Conservation (phyloP, 345 rosid species). For the Gossypium australe region DNA sequence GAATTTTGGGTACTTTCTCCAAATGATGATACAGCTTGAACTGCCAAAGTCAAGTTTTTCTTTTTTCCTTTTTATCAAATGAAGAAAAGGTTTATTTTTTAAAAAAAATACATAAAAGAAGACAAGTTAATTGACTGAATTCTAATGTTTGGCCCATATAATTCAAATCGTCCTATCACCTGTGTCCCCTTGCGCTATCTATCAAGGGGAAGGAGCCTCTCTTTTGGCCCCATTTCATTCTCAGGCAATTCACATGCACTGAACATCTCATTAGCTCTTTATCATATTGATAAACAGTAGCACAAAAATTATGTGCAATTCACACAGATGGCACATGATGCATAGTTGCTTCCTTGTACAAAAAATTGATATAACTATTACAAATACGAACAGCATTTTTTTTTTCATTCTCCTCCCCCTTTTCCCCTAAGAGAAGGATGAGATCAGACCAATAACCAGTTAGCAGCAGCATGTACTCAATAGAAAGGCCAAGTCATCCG, state of each 20-base stretch:
- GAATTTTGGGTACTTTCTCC: background rate
- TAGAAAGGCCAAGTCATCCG: background rate
- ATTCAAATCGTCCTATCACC: background rate
- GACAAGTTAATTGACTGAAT: background rate
- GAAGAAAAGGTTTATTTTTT: background rate
- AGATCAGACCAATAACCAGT: background rate
- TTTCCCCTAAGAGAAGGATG: background rate
- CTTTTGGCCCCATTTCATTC: background rate
- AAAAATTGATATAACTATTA: background rate
- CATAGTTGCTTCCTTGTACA: background rate
- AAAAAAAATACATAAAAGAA: background rate
- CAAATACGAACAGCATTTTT: background rate
- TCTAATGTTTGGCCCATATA: background rate
- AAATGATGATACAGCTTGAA: background rate
- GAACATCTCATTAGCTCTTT: background rate
- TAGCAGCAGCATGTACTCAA: background rate
- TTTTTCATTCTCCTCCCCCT: background rate
- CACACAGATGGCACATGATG: background rate
- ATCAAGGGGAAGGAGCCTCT: background rate
- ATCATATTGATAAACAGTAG: background rate
- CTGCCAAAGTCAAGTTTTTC: too few species aligned
- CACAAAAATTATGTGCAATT: background rate
- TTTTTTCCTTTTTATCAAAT: too few species aligned
- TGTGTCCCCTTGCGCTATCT: background rate
- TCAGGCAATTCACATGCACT: background rate